phyloP scores from a whole-genome alignment of 2,329 filamentous ascomycete genomes.

The Leptographium lundbergii region DNA sequence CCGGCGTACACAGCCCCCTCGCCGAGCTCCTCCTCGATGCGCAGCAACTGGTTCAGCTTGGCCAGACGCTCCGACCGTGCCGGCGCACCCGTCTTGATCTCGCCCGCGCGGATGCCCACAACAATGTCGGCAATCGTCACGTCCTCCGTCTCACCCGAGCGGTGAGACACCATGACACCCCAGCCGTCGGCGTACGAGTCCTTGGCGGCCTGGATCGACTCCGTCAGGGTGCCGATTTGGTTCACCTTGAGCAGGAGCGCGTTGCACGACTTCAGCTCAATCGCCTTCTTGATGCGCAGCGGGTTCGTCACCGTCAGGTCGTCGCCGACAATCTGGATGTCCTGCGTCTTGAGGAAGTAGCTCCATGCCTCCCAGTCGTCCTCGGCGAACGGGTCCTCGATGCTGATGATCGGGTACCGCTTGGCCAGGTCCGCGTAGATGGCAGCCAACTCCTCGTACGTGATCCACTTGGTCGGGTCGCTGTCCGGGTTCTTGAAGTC shows the following conservation, averaged over 20 bases:
- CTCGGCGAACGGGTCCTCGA: conserved; percentile 98
- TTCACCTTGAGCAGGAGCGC: conserved; percentile 98
- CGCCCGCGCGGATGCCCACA: conserved; percentile 87
- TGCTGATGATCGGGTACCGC: conserved; percentile 98
- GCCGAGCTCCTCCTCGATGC: conserved; percentile 98
- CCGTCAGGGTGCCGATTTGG: conserved; percentile 97
- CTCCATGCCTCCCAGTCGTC: conserved; percentile 99
- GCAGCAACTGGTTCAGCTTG: conserved; percentile 99
- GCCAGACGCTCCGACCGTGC: conserved; percentile 94
- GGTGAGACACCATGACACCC: conserved; percentile 99
- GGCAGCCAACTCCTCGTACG: conserved; percentile 90
- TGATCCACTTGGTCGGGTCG: conserved; percentile 95
- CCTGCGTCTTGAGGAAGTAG: conserved; percentile 99
- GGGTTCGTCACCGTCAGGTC: conserved; percentile 99
- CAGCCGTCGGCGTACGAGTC: conserved; percentile 91
- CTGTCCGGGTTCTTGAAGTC: conserved; percentile 99
- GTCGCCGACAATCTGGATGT: conserved; percentile 97
- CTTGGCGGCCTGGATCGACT: conserved; percentile 98
- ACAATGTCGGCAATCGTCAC: conserved; percentile 98
- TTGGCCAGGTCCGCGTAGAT: conserved; percentile 75
- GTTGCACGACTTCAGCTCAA: conserved; percentile 98
- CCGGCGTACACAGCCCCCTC: conserved; percentile 86
- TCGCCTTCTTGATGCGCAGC: conserved; percentile 97
- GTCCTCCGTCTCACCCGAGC: conserved; percentile 98
- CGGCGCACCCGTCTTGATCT: conserved; percentile 98